A percentile compares a stretch with the other conserved stretches of the same genome.
Conservation (phyloP, 1,284 basidiomycete species). For the Sanghuangporus weigelae region DNA sequence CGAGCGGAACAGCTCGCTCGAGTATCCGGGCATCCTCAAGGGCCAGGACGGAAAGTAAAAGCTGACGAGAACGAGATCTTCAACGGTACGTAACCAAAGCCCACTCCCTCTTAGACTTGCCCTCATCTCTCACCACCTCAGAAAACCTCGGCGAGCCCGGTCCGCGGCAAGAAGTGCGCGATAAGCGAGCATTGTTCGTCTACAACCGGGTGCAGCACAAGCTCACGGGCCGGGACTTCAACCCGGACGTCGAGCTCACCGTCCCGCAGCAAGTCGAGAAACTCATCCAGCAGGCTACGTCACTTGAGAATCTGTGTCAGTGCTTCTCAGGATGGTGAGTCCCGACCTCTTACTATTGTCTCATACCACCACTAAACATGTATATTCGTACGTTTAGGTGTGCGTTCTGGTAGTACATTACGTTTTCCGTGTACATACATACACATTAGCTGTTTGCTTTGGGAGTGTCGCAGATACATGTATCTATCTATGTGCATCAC, state of each 20-base stretch:
- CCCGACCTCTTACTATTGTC: background rate
- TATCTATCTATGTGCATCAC: background rate
- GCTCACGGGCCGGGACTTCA: constrained; percentile 89
- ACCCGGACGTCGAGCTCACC: constrained; percentile 68
- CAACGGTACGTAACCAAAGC: constrained; percentile 46
- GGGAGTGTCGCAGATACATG: background rate
- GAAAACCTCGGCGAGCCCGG: constrained; percentile 51
- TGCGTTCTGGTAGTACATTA: constrained; percentile 11
- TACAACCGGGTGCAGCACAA: constrained; percentile 93
- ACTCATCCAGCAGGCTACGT: constrained; percentile 86
- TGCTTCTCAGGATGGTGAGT: constrained; percentile 91
- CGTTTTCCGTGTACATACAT: no score
- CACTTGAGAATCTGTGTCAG: constrained; percentile 90
- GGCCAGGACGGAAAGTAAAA: constrained; percentile 65
- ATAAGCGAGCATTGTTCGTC: constrained; percentile 84
- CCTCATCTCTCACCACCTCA: constrained; percentile 24
- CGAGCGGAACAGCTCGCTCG: constrained; percentile 60
- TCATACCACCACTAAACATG: background rate
- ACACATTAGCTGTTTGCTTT: no score
- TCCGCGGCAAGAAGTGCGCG: constrained; percentile 75
- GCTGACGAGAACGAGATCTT: constrained; percentile 82
- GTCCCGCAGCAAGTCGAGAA: constrained; percentile 84
- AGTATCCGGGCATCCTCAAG: constrained; percentile 69
- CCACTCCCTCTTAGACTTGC: background rate
- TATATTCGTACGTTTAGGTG: constrained; percentile 1